Evolutionary conservation across 306 rosid genomes (phyloP), one percentile per base, ranked within the genome.

Genomic region (Rosa rugosa): DNA sequence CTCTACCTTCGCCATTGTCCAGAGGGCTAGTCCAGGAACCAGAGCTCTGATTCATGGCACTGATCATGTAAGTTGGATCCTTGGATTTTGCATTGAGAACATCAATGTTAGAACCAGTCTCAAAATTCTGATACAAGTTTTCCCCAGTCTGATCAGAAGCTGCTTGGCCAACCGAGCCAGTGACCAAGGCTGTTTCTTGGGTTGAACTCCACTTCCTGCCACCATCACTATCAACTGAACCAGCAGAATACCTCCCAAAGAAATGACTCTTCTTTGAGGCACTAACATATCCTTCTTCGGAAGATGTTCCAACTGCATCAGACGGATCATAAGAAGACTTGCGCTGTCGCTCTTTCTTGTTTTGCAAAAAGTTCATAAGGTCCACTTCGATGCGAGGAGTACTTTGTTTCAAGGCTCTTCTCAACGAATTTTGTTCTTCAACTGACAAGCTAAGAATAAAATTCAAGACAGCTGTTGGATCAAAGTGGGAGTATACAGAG

Each of bases 301-400:
- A 91, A 56, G 98, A 93, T 84, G 98, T 85, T 84, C 97, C 99
- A 72, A 90, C 92, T 72, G 80, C 88, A 90, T 96, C 99, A 78
- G 93, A 91, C 51, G 91, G 88, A 78, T 96, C 99, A 83, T 90
- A 96, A 41, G 89, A 93, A 78, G 94, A 85, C 85, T 96, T 96
- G 34, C 99, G 94, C 49, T 92, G 98, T 23, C 97, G 84, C 84
- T 93, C 99, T 84, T 91, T 96, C 97, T 91, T 96, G 84, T 71
- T 96, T 89, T 96, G 99, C 88, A 96, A 79, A 83, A 86, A 91
- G 91, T 84, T 96, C 88, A 96, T 89, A 31, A 96, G 85, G 84
- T 96, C 99, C 60, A 96, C 99, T 86, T 96, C 99, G 79, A 96
- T 96, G 75, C 99, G 99, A 86, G 99, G 99, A 73, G 99, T 96